Conservation (phyloP, 2,329 filamentous ascomycete species). For the Parafenestella ontariensis region DNA sequence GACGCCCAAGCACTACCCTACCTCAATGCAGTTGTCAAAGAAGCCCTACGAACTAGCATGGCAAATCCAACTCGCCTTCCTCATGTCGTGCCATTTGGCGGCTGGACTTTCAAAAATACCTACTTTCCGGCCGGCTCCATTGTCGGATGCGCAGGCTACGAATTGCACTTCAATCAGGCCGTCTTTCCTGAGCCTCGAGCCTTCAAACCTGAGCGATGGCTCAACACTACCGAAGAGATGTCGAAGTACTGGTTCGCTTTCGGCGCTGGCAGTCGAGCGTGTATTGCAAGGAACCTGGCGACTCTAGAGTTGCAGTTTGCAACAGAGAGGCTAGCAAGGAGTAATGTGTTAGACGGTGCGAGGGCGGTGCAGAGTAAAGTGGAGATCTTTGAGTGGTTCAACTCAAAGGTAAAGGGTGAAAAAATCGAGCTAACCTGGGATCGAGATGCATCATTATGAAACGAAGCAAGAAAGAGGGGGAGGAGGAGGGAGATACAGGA, state of each 20-base stretch:
- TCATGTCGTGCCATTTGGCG: conserved; percentile 35
- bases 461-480: background rate
- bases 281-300: conserved; percentile 42
- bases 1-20: conserved; percentile 49
- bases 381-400: conserved; percentile 65
- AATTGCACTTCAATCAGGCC: conserved; percentile 32
- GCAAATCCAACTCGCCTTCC: conserved; percentile 43
- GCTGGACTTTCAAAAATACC: conserved; percentile 34
- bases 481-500: too few species aligned
- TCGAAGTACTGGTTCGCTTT: conserved; percentile 45
- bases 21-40: conserved; percentile 56
- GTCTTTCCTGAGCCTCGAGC: conserved; percentile 24
- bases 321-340: conserved; percentile 52
- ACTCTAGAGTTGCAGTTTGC: conserved; percentile 37
- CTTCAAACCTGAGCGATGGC: conserved; percentile 46
- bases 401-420: conserved; percentile 59
- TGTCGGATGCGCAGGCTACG: conserved; percentile 39
- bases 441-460: background rate
- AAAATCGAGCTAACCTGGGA: conserved; percentile 51
- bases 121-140: conserved; percentile 32
- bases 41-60: conserved; percentile 55
- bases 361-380: conserved; percentile 51
- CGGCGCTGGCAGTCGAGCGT: conserved; percentile 39
- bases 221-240: conserved; percentile 32
- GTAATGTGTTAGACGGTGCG: conserved; percentile 55